A percentile compares a stretch with the other conserved stretches of the same genome.
These are phyloP conservation scores for Lachnellula cervina DNA, from an alignment of 2,329 filamentous ascomycete species.

Conservation along the genomic window DNA sequence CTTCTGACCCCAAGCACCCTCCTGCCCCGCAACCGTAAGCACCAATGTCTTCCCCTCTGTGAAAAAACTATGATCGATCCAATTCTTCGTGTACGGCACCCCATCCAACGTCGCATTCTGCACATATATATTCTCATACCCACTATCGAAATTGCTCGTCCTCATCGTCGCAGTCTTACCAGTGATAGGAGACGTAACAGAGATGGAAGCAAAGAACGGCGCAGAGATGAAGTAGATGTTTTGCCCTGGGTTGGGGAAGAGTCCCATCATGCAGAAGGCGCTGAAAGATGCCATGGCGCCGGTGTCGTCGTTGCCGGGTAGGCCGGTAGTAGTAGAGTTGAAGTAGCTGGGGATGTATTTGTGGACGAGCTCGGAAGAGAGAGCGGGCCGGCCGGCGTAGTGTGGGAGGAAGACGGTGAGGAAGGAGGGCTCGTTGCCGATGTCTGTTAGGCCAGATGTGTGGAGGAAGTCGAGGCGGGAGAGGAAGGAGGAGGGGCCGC, in stretches of 20 bases:
- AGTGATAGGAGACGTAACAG: conserved; percentile 52
- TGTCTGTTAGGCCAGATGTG: conserved; percentile 48
- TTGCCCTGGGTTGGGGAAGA: conserved; percentile 67
- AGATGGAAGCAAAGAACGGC: conserved; percentile 59
- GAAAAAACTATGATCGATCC: conserved; percentile 66
- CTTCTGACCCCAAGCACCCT: conserved; percentile 61
- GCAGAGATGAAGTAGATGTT: conserved; percentile 66
- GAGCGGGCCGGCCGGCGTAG: conserved; percentile 52
- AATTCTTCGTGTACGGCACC: conserved; percentile 56
- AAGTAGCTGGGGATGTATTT: conserved; percentile 63
- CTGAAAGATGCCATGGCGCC: conserved; percentile 51
- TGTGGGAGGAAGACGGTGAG: conserved; percentile 65
- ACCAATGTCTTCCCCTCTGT: conserved; percentile 59
- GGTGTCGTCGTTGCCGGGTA: conserved; percentile 67
- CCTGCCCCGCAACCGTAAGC: conserved; percentile 51
- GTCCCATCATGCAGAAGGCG: conserved; percentile 29
- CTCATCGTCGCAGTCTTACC: conserved; percentile 55
- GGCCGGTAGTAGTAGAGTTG: conserved; percentile 51
- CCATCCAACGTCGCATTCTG: conserved; percentile 61
- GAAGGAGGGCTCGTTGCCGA: conserved; percentile 62
- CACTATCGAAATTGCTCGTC: conserved; percentile 57
- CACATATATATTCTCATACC: conserved; percentile 55
- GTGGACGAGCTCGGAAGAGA: conserved; percentile 51
- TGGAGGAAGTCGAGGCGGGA: conserved; percentile 61
- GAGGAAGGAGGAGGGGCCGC: conserved; percentile 54